Percentiles rank a stretch among this genome's conserved stretches.
These are phyloP conservation scores for Ochromonas danica DNA, from an alignment of 108 stramenopile species.

Conservation along the genomic window DNA sequence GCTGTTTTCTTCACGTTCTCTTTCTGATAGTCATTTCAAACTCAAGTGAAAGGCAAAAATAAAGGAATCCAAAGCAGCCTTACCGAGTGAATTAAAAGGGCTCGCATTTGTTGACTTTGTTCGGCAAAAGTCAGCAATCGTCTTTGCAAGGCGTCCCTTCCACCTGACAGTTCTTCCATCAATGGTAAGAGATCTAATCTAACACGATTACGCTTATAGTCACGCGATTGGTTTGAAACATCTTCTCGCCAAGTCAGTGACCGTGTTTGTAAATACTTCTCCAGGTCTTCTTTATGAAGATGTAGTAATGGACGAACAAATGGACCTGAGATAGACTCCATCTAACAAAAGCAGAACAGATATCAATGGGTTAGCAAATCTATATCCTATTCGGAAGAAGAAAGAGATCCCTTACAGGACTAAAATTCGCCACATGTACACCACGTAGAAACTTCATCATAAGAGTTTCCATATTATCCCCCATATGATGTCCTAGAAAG, in stretches of 20 bases:
- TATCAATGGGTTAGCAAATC: background rate
- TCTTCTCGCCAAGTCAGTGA: background rate
- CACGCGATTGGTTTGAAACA: background rate
- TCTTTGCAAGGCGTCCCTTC: background rate
- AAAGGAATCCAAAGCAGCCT: too few relatives aligned
- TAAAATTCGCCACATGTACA: conserved; percentile 45
- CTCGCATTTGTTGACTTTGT: background rate
- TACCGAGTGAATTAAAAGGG: background rate
- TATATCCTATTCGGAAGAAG: too few relatives aligned
- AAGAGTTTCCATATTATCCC: conserved; percentile 50
- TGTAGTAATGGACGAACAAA: background rate
- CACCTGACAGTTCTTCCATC: background rate
- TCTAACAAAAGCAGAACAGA: background rate
- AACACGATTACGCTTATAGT: background rate
- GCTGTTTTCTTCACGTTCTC: too few relatives aligned
- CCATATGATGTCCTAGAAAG: conserved; percentile 48
- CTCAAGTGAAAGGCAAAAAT: too few relatives aligned
- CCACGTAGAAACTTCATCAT: conserved; percentile 49
- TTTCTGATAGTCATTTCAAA: too few relatives aligned
- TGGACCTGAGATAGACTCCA: background rate
- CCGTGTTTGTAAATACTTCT: background rate
- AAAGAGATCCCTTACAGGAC: too few relatives aligned
- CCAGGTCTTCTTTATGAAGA: background rate
- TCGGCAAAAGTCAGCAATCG: background rate
- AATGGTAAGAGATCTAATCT: conserved; percentile 8